Base-by-base conservation (phyloP, 371 early-diverging fungal genomes). In the Spraguea lophii region DNA sequence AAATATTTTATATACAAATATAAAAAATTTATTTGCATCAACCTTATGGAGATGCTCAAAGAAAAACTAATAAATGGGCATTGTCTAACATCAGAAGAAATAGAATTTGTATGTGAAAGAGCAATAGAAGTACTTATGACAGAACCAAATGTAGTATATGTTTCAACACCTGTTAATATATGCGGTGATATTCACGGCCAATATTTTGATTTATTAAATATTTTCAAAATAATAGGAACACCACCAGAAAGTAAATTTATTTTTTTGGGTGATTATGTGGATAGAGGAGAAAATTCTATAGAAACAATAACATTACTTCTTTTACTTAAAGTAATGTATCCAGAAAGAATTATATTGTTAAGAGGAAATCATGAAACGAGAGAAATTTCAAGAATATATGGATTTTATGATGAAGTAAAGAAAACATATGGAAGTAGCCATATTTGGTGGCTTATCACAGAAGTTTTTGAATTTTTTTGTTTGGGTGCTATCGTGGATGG, bases 111-210 rank as follows among this genome's bases (percentile, higher is more conserved):
- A 30, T 30, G 30, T 30, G 30, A 30, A 30, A 30, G 4, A 12
- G 12, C 30, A 4, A 30, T 30, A 7, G 30, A 30, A 4, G 12
- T 30, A 7, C 4, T 30, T 7, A 7, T 7, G 4, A 7, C 7
- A 7, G 91, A 90, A 62, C 77, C 78, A 9, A 90, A 78, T 39
- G 52, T 90, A 49, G 65, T 90, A 30, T 80, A 84, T 46, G 76
- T 88, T 17, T 80, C 77, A 49, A 83, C 88, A 12, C 91, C 88
- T 1, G 75, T 88, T 35, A 88, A 86, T 16, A 59, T 65, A 77
- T 88, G 90, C 63, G 97, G 97, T 30, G 97, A 97, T 72, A 82
- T 97, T 25, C 97, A 97, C 66, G 97, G 97, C 6, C 97, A 97
- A 69, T 93, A 80, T 70, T 87, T 78, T 62, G 97, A 97, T 71